Evolutionary conservation across 768 basidiomycete genomes (phyloP), one percentile per base, ranked within the genome.

Genomic region (Amylocystis lapponica): DNA sequence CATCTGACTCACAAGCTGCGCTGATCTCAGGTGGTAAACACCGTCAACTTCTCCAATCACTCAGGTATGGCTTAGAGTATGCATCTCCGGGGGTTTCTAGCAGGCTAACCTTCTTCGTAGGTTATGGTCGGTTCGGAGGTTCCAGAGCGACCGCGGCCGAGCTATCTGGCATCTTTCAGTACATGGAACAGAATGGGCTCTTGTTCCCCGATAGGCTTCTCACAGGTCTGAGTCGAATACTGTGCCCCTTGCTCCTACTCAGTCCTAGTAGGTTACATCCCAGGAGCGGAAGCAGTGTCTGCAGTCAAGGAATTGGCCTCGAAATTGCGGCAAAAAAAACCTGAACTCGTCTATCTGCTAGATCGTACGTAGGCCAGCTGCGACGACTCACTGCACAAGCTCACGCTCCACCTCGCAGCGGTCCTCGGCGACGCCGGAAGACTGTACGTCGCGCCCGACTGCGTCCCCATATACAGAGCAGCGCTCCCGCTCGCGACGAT

Each of bases 21-120:
- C 3, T 25, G 36, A 7, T 44, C 23, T 33, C 59, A 88, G 86
- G 76, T 85, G 43, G 76, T 95, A 17, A 94, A 93, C 58, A 91
- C 91, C 1, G 94, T 97, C 27, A 87, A 96, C 56, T 97, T 87
- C 61, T 89, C 89, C 7, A 99, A 98, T 53, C 95, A 99, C 60
- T 75, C 91, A 5, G 93, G 91, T 87, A 43, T 43, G 72, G 9
- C 36, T 6, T 37, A 10, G 26, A 4, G 36, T 19, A 19, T 16
- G 12, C 36, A 12, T 29, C 12, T 21, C 11, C 16, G 23, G 13
- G 5, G 23, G 6, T 23, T 35, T 8, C 22, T n/a, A 39, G 23
- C 16, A 33, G 12, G 20, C 21, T 14, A 13, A n/a, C 16, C 11
- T 17, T 33, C 36, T 11, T 19, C 25, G n/a, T 25, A 95, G 93